Base-by-base conservation (phyloP, 2,329 filamentous ascomycete species). In the Intubia oerlemansii region DNA sequence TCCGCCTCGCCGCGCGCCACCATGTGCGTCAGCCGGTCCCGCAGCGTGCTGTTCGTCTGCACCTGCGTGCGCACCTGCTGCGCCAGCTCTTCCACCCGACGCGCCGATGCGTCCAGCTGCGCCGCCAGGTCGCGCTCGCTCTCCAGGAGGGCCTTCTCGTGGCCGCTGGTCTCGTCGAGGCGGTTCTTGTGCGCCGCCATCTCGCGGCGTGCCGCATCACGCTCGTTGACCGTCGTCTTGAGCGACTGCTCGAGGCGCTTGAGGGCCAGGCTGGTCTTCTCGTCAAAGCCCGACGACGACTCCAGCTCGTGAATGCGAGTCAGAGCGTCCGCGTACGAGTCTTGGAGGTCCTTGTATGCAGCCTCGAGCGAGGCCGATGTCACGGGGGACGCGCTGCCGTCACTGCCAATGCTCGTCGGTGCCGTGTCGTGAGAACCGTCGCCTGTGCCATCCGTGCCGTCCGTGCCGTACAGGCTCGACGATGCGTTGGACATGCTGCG, bases 1-100 rank as follows among this genome's bases (percentile, higher is more conserved):
- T 88, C 80, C 18, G 63, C 61, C 42, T 95, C 85, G 32, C 85
- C 84, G 37, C 81, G 77, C 29, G 68, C 58, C 21, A 95, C 78
- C 2, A 84, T 81, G 13, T 78, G 66, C 6, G 73, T 58, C 3
- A 98, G 68, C 24, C 85, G 76, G 32, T 66, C 57, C 32, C 82
- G 74, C 28, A 98, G 59, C 17, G 66, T 59, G 21, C 65, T 60
- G 48, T 95, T 95, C 18, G 66, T 65, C n/a, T 70, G 57, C 24
- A 95, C 61, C 49, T 93, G 85, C 32, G 70, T 59, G 32, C 74
- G 71, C 15, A 93, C 81, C 45, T 90, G 74, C 22, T 59, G 56
- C 6, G 80, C 78, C 13, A 95, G 61, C 35, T 76, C 66, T 42
- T 91, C 80, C 35, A 41, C 75, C 10, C 79, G 73, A 25, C 62